Base-by-base conservation (phyloP, 75 land plant genomes). In the Sequoiadendron giganteum region DNA sequence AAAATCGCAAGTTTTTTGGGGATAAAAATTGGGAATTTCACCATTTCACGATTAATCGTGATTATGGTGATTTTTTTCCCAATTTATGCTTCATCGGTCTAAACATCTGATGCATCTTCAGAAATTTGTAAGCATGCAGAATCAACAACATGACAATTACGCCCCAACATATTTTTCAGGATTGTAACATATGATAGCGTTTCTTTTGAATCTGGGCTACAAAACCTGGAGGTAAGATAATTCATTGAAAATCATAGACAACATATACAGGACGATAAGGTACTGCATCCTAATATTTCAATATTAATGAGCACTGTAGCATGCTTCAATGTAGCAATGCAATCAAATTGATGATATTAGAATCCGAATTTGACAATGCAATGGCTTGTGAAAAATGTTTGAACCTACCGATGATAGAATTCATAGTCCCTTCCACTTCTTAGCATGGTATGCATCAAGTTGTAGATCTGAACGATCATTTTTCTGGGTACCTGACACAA, bases 401-500 rank as follows among this genome's bases (percentile, higher is more conserved):
- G 5, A 78, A 48, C 94, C 55, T 93, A 98, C 99, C 99, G 89
- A 88, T 98, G 96, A 88, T 98, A 98, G 87, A 95, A 94, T 86
- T 95, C 99, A 93, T 93, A 98, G 85, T 98, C 99, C 43, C 97
- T 93, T 18, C 96, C 99, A 91, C 91, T 90, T 91, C 91, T 95
- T 88, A 93, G 14, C 83, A 97, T 89, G 34, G 94, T 93, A 88
- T 98, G 96, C 89, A 96, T 87, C 54, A 98, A 93, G 84, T 98
- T 98, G 89, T 98, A 98, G 56, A 93, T 88, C 91, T 98, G 99
- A 84, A 98, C 89, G 68, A 98, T 90, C 99, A 98, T 98, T 91
- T 98, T 97, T 88, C 99, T 94, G 61, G 99, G 99, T 49, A 98
- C 90, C 99, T 98, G 94, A 39, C 40, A 85, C 18, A 40, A 86